These are phyloP conservation scores for Cyberlindnera mycetangii DNA, from an alignment of 805 yeast species.

Conservation along the genomic window DNA sequence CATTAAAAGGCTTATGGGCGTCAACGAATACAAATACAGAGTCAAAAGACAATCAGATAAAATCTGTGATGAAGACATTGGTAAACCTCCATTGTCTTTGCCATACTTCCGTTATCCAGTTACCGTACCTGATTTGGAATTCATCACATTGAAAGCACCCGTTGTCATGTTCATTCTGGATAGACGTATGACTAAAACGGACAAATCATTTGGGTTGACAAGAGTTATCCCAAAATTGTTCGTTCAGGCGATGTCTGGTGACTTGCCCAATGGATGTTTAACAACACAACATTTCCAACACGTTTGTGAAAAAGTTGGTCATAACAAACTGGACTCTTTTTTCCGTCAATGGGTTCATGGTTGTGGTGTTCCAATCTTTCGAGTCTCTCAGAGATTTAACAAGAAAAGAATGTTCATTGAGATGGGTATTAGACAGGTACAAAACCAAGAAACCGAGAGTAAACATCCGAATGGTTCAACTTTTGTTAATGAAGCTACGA, in stretches of 20 bases:
- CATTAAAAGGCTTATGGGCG: slow-evolving; percentile 69
- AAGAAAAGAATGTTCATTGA: slow-evolving; percentile 92
- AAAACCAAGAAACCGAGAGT: slow-evolving; percentile 51
- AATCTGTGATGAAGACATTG: slow-evolving; percentile 72
- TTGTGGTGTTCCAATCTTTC: slow-evolving; percentile 83
- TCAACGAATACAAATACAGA: slow-evolving; percentile 73
- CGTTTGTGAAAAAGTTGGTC: slow-evolving; percentile 93
- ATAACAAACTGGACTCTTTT: slow-evolving; percentile 74
- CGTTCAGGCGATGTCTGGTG: slow-evolving; percentile 94
- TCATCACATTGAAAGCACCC: slow-evolving; percentile 79
- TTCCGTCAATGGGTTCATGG: slow-evolving; percentile 94
- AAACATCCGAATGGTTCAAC: slow-evolving; percentile 34
- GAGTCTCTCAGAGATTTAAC: slow-evolving; percentile 89
- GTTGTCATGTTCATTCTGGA: slow-evolving; percentile 81
- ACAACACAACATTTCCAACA: slow-evolving; percentile 85
- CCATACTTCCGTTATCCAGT: slow-evolving; percentile 69
- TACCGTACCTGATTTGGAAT: slow-evolving; percentile 56
- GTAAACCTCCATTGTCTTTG: slow-evolving; percentile 75
- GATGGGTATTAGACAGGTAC: slow-evolving; percentile 90
- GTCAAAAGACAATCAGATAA: slow-evolving; percentile 62
- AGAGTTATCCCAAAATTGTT: slow-evolving; percentile 90
- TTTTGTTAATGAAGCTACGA: slow-evolving; percentile 38
- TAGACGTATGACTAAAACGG: slow-evolving; percentile 92
- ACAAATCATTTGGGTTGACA: slow-evolving; percentile 86
- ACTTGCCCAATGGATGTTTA: slow-evolving; percentile 70